Percentiles rank a stretch among this genome's conserved stretches.
Conservation (phyloP, 1,284 basidiomycete species). For the Ustilago hordei region DNA sequence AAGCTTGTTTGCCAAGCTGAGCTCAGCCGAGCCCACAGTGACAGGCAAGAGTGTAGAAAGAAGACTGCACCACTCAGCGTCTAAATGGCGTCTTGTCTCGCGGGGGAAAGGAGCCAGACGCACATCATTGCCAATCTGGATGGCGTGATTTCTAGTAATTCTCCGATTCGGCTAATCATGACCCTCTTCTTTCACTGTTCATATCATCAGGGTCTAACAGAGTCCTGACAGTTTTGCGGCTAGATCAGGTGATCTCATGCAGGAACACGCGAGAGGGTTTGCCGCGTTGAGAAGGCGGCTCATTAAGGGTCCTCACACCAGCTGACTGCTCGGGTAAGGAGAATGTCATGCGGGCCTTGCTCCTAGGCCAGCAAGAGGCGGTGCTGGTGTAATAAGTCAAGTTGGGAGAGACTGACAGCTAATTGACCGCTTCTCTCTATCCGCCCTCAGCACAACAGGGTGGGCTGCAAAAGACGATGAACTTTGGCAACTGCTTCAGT, state of each 20-base stretch:
- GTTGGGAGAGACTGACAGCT: too few relatives aligned
- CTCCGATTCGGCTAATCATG: neutral
- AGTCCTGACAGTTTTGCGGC: neutral
- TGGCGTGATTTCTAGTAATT: conserved; percentile 29
- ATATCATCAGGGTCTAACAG: neutral
- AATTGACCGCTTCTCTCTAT: too few relatives aligned
- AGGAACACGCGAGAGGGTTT: conserved; percentile 1
- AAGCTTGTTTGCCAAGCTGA: neutral
- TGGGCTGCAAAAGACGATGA: too few relatives aligned
- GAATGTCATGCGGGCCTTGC: too few relatives aligned
- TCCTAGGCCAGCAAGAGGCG: too few relatives aligned
- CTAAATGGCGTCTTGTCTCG: conserved; percentile 15
- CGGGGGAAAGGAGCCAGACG: neutral
- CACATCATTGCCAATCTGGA: conserved; percentile 28
- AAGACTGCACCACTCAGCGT: conserved; percentile 16
- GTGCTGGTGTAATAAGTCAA: too few relatives aligned
- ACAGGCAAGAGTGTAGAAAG: neutral
- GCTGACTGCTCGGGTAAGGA: too few relatives aligned
- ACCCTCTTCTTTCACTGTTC: neutral
- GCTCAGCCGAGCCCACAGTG: neutral
- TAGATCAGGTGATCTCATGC: conserved; percentile 20
- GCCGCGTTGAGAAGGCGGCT: neutral
- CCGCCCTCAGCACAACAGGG: too few relatives aligned
- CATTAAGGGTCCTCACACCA: too few relatives aligned
- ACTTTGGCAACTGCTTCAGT: too few relatives aligned